These are phyloP conservation scores for Podaxis rugospora DNA, from an alignment of 768 basidiomycete species.

Conservation along the genomic window DNA sequence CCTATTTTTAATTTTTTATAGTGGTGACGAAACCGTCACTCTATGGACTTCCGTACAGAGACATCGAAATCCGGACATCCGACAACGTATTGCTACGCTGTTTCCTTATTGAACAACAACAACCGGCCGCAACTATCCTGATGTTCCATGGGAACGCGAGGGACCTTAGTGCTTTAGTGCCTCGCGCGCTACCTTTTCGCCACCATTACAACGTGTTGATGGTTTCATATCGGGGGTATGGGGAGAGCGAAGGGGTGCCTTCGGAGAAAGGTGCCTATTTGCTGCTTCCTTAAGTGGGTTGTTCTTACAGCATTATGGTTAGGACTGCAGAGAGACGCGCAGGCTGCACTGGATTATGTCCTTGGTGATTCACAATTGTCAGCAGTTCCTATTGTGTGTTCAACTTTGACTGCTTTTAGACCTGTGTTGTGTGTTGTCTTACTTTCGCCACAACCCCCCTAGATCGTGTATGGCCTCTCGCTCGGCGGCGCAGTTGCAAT, in stretches of 20 bases:
- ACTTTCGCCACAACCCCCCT: background rate
- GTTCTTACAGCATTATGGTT: background rate
- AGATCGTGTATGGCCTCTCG: conserved; percentile 45
- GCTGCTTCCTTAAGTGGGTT: background rate
- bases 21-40: conserved; percentile 1
- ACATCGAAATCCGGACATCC: conserved; percentile 10
- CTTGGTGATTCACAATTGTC: conserved; percentile 50
- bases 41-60: conserved; percentile 2
- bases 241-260: conserved; percentile 71
- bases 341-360: conserved; percentile 71
- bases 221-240: conserved; percentile 89
- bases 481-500: conserved; percentile 89
- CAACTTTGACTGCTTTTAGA: background rate
- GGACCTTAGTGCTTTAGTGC: conserved; percentile 70
- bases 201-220: conserved; percentile 71
- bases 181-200: conserved; percentile 56
- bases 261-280: conserved; percentile 62
- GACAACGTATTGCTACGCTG: conserved; percentile 11
- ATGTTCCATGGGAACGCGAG: conserved; percentile 87
- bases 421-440: background rate
- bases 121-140: conserved; percentile 58
- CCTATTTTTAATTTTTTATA: background rate
- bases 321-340: conserved; percentile 79
- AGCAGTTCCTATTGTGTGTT: conserved; percentile 18
- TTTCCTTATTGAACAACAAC: conserved; percentile 9